Evolutionary conservation across 177 flowering plant species (phyloP).

Genomic region (Vitis hybrid): DNA sequence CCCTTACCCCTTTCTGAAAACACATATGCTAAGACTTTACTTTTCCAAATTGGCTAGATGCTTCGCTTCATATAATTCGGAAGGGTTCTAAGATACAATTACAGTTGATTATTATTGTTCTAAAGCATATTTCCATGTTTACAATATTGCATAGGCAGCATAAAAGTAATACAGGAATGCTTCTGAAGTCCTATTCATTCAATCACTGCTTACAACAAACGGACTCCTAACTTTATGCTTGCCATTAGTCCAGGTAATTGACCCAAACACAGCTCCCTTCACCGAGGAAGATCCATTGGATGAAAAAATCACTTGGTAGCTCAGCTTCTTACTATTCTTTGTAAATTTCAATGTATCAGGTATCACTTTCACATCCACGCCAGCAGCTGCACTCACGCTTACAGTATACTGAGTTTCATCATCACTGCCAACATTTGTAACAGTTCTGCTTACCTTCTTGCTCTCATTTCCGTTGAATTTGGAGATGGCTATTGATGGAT

Average conservation of each 20-base stretch:
- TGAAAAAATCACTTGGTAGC: conserved; percentile 55
- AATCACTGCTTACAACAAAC: conserved; percentile 36
- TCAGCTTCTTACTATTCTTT: conserved; percentile 34
- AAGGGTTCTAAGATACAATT: no score
- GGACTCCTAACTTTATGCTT: conserved; percentile 60
- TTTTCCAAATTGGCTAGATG: no score
- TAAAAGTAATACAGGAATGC: no score
- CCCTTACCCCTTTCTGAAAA: no score
- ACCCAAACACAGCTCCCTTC: conserved; percentile 46
- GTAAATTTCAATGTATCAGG: conserved; percentile 59
- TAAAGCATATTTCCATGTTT: no score
- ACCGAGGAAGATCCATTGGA: conserved; percentile 3
- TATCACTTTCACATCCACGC: conserved; percentile 42
- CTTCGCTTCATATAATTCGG: no score
- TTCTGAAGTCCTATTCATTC: background rate
- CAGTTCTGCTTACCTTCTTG: conserved; percentile 54
- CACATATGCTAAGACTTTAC: no score
- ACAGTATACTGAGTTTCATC: conserved; percentile 42
- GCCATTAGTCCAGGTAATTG: conserved; percentile 68
- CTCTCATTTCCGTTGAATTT: conserved; percentile 29
- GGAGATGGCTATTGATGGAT: conserved; percentile 73
- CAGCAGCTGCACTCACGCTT: conserved; percentile 40
- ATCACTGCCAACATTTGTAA: conserved; percentile 56
- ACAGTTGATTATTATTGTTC: no score
- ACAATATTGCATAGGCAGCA: no score